phyloP scores from a whole-genome alignment of 495 filamentous ascomycete genomes.

The Cudoniella acicularis region DNA sequence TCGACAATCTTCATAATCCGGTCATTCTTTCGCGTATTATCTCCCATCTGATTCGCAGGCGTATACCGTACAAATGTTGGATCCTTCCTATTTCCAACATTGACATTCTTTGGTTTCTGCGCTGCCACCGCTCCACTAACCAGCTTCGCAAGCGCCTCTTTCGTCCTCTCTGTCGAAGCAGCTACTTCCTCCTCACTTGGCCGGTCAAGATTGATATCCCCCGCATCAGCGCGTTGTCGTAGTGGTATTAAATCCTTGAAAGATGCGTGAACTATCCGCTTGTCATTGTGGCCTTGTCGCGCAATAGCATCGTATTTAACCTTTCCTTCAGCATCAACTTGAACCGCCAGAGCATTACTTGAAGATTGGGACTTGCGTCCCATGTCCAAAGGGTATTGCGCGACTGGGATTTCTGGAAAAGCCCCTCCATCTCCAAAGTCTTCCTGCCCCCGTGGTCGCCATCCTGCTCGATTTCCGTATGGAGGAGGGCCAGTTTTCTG shows the following conservation, averaged over 20 bases:
- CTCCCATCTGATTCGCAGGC: constrained; percentile 95
- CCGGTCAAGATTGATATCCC: constrained; percentile 84
- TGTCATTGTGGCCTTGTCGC: constrained; percentile 77
- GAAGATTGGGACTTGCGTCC: constrained; percentile 70
- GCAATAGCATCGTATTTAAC: constrained; percentile 97
- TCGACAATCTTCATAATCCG: constrained; percentile 99
- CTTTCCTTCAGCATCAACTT: constrained; percentile 87
- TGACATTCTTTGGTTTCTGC: constrained; percentile 94
- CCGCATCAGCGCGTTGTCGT: constrained; percentile 88
- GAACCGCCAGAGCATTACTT: constrained; percentile 85
- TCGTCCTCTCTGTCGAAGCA: constrained; percentile 81
- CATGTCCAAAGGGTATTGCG: constrained; percentile 95
- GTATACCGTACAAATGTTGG: constrained; percentile 95
- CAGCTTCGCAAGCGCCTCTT: constrained; percentile 73
- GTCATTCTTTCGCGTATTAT: constrained; percentile 81
- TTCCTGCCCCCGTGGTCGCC: constrained; percentile 80
- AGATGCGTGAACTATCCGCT: constrained; percentile 83
- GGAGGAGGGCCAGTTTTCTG: constrained; percentile 82
- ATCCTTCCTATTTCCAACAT: constrained; percentile 68
- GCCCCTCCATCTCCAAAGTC: constrained; percentile 96
- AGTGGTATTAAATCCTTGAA: constrained; percentile 98
- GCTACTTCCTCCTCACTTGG: constrained; percentile 81
- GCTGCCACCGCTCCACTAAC: constrained; percentile 83
- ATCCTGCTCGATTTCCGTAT: constrained; percentile 79
- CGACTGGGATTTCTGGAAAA: constrained; percentile 90